These are phyloP conservation scores for Tetradesmus lagerheimii DNA, from an alignment of 139 green algal genomes.

Conservation along the genomic window DNA sequence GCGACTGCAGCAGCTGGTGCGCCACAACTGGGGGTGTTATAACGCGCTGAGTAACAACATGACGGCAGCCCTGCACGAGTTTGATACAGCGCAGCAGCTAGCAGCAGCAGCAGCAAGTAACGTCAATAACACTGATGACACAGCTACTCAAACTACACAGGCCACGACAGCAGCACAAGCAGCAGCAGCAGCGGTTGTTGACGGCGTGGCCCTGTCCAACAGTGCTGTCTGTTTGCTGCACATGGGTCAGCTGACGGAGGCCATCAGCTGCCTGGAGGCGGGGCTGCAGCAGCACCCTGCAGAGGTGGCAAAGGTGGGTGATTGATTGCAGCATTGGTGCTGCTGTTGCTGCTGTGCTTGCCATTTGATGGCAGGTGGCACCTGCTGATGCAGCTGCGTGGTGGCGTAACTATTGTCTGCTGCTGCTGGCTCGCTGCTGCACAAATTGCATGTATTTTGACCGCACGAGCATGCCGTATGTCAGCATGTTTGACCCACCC, in stretches of 20 bases:
- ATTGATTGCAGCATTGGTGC: neutral
- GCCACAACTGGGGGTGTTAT: constrained; percentile 35
- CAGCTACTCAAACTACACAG: neutral
- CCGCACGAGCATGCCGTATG: too few relatives aligned
- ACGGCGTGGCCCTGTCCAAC: constrained; percentile 1
- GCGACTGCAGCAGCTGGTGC: constrained; percentile 22
- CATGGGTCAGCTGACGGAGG: constrained; percentile 27
- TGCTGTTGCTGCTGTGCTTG: neutral
- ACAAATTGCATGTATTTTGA: too few relatives aligned
- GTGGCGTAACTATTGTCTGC: too few relatives aligned
- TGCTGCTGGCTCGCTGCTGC: constrained; percentile 19
- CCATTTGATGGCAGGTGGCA: too few relatives aligned
- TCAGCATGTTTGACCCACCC: too few relatives aligned
- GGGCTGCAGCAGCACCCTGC: constrained; percentile 4
- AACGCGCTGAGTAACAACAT: constrained; percentile 21
- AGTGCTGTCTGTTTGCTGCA: constrained; percentile 28
- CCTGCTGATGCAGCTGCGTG: too few relatives aligned
- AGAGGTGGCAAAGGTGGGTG: neutral
- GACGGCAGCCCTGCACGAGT: constrained; percentile 5
- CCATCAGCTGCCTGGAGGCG: constrained; percentile 34
- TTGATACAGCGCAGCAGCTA: neutral
- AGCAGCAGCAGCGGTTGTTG: neutral
- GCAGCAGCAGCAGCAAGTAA: neutral
- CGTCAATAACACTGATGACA: too few relatives aligned
- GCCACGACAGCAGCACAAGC: neutral